Conservation (phyloP, 495 filamentous ascomycete genomes). For the Glonium stellatum region DNA sequence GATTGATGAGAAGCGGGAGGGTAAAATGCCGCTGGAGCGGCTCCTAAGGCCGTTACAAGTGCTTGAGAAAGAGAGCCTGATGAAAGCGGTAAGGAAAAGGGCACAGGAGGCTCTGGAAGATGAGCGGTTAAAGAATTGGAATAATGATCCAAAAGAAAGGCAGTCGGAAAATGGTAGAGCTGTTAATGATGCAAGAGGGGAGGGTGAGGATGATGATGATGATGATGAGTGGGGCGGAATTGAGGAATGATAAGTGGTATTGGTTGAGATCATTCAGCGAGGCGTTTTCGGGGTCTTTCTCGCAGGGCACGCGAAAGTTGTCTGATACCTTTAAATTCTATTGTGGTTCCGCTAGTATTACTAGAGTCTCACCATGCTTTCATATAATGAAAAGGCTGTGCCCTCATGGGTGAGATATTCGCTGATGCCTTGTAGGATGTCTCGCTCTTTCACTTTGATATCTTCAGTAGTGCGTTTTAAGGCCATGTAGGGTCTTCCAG, state of each 20-base stretch:
- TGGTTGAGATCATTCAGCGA: slow-evolving; percentile 12
- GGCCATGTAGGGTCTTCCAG: slow-evolving; percentile 72
- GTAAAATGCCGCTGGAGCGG: slow-evolving; percentile 41
- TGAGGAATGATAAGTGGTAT: slow-evolving; percentile 43
- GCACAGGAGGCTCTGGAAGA: slow-evolving; percentile 69
- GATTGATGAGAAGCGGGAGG: slow-evolving; percentile 53
- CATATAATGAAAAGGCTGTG: no score
- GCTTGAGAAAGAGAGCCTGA: slow-evolving; percentile 50
- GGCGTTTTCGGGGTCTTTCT: slow-evolving; percentile 16
- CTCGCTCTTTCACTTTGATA: no score
- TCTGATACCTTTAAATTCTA: slow-evolving; percentile 14
- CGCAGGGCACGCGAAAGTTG: background rate
- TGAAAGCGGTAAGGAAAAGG: slow-evolving; percentile 64
- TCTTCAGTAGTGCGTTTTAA: background rate
- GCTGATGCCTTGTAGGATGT: no score
- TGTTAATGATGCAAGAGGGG: slow-evolving; percentile 42
- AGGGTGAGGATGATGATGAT: slow-evolving; percentile 43
- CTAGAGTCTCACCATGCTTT: no score
- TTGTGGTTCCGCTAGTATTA: background rate
- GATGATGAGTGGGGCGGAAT: slow-evolving; percentile 68
- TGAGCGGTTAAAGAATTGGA: slow-evolving; percentile 60
- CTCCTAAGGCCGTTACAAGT: slow-evolving; percentile 55
- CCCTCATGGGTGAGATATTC: no score
- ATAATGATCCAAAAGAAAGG: slow-evolving; percentile 35
- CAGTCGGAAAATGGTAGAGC: slow-evolving; percentile 34